phyloP scores from a whole-genome alignment of 139 green algal genomes.

The Mychonastes homosphaera region DNA sequence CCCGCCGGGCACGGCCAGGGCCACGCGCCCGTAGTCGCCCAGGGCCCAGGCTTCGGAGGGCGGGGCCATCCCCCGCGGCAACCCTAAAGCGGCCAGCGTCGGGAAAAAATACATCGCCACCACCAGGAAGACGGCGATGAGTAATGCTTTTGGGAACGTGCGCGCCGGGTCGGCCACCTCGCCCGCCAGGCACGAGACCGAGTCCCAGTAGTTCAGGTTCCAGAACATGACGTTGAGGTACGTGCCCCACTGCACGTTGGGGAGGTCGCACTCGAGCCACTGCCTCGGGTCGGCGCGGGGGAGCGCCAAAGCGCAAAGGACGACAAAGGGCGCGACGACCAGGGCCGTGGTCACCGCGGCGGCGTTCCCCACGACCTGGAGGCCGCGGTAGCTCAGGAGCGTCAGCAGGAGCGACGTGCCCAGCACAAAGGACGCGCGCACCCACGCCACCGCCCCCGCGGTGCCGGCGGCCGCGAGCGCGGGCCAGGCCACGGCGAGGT shows the following conservation, averaged over 20 bases:
- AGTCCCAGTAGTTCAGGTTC: constrained; percentile 68
- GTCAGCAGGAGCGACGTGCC: constrained; percentile 48
- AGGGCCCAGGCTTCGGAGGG: constrained; percentile 55
- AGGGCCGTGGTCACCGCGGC: constrained; percentile 61
- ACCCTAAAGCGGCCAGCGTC: constrained; percentile 63
- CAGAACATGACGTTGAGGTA: constrained; percentile 97
- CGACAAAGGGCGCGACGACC: constrained; percentile 78
- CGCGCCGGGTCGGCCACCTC: constrained; percentile 65
- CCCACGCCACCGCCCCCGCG: no score
- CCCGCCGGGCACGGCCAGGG: constrained; percentile 59
- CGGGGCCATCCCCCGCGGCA: no score
- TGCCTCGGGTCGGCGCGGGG: constrained; percentile 51
- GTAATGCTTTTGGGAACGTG: constrained; percentile 78
- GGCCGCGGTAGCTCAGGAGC: constrained; percentile 86
- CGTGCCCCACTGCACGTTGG: constrained; percentile 61
- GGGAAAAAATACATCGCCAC: constrained; percentile 58
- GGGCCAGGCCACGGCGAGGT: constrained; percentile 65
- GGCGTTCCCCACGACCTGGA: constrained; percentile 74
- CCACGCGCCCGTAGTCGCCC: constrained; percentile 73
- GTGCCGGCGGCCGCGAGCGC: constrained; percentile 28
- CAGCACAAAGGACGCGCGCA: constrained; percentile 55
- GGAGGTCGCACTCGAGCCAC: constrained; percentile 35
- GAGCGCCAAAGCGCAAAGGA: constrained; percentile 50
- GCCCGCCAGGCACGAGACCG: constrained; percentile 74
- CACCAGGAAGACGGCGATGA: constrained; percentile 55